These are phyloP conservation scores for Psilocybe azurescens DNA, from an alignment of 768 basidiomycete genomes.

Conservation along the genomic window DNA sequence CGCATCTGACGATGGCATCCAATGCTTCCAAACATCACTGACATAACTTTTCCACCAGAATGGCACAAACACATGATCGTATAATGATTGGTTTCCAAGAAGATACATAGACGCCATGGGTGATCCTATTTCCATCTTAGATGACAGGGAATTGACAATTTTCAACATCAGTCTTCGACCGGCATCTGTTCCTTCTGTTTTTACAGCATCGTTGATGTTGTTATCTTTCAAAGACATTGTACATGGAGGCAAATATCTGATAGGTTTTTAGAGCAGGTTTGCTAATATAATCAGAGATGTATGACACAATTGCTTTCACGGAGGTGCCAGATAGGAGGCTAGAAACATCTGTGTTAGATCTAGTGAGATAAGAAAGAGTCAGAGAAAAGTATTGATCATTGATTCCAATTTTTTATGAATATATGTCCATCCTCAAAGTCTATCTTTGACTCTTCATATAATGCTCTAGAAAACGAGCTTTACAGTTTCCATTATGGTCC, in stretches of 20 bases:
- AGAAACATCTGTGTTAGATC: neutral
- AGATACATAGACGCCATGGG: slow-evolving; percentile 31
- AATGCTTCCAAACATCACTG: neutral
- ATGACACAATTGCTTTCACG: slow-evolving; percentile 37
- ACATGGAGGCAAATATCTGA: slow-evolving; percentile 24
- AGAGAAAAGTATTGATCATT: neutral
- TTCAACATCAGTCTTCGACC: slow-evolving; percentile 24
- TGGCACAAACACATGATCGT: slow-evolving; percentile 28
- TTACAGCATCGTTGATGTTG: neutral
- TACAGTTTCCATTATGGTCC: slow-evolving; percentile 24
- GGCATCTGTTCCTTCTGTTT: neutral
- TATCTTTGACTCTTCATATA: slow-evolving; percentile 10
- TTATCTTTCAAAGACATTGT: slow-evolving; percentile 20
- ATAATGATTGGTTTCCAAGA: neutral
- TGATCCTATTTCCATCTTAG: slow-evolving; percentile 34
- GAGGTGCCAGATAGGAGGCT: slow-evolving; percentile 36
- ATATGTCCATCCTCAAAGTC: slow-evolving; percentile 27
- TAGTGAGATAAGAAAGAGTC: neutral
- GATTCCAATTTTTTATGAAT: slow-evolving; percentile 32
- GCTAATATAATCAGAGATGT: slow-evolving; percentile 38
- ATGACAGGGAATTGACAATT: slow-evolving; percentile 33
- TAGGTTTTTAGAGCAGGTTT: slow-evolving; percentile 24
- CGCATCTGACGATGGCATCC: no score
- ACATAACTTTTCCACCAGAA: slow-evolving; percentile 35
- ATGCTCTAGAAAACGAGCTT: slow-evolving; percentile 30